Evolutionary conservation across 805 yeast species (phyloP).

Genomic region (Alloascoidea hylecoeti): DNA sequence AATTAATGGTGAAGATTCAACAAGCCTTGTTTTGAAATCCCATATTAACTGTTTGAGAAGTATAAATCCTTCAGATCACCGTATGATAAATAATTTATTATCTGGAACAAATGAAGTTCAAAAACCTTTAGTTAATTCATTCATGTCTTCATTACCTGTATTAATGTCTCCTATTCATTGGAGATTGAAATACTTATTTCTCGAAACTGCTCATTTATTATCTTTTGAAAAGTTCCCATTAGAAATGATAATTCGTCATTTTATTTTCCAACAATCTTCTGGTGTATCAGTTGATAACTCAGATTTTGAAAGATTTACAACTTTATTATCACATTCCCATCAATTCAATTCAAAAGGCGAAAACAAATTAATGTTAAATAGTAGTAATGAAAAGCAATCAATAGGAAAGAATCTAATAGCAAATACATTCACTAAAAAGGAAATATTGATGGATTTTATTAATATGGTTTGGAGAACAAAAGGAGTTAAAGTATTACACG

Average conservation of each 20-base stretch:
- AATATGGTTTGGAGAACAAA: no score
- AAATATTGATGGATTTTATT: no score
- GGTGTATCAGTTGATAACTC: constrained; percentile 14
- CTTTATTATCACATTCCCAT: background rate
- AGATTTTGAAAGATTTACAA: constrained; percentile 13
- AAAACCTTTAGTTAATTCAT: constrained; percentile 9
- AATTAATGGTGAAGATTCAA: constrained; percentile 3
- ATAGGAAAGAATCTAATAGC: no score
- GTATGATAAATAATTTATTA: no score
- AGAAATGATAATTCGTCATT: constrained; percentile 10
- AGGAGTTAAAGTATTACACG: no score
- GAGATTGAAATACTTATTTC: constrained; percentile 15
- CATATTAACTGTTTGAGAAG: constrained; percentile 9
- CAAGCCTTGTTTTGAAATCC: constrained; percentile 7
- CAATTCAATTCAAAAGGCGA: background rate
- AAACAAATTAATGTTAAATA: background rate
- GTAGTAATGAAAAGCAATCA: no score
- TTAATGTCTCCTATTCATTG: constrained; percentile 10
- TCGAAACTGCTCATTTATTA: constrained; percentile 12
- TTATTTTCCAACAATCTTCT: constrained; percentile 14
- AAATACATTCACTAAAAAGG: no score
- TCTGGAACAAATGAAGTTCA: constrained; percentile 9
- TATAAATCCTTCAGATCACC: constrained; percentile 6
- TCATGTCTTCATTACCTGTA: constrained; percentile 10
- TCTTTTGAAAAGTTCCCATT: constrained; percentile 11